phyloP scores from a whole-genome alignment of 2,329 filamentous ascomycete genomes.

The Paracamarosporium sp. region DNA sequence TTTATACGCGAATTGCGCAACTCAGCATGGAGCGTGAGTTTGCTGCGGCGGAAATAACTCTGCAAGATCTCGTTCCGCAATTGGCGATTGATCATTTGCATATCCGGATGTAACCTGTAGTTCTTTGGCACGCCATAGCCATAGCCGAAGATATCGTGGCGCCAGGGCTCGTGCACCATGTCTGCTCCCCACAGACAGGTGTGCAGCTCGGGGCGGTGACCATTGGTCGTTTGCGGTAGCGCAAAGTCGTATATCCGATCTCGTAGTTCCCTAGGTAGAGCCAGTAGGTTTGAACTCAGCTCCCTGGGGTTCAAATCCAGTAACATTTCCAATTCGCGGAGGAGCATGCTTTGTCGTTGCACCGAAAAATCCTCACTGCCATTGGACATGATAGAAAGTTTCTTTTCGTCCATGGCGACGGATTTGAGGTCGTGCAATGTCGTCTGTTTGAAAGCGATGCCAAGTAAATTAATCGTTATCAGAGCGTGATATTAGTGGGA shows the following conservation, averaged over 20 bases:
- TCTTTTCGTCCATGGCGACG: slow-evolving; percentile 22
- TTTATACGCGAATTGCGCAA: slow-evolving; percentile 37
- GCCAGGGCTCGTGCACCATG: slow-evolving; percentile 43
- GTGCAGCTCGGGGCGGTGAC: slow-evolving; percentile 36
- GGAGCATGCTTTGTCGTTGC: slow-evolving; percentile 41
- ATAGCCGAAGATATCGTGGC: slow-evolving; percentile 43
- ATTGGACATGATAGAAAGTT: slow-evolving; percentile 31
- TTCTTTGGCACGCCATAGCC: slow-evolving; percentile 28
- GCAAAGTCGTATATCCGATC: slow-evolving; percentile 35
- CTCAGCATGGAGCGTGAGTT: slow-evolving; percentile 43
- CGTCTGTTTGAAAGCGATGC: neutral
- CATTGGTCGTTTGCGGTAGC: slow-evolving; percentile 22
- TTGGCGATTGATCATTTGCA: slow-evolving; percentile 40
- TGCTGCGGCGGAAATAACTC: slow-evolving; percentile 35
- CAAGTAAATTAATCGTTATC: neutral
- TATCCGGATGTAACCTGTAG: slow-evolving; percentile 25
- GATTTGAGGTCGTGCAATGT: neutral
- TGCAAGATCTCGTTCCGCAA: slow-evolving; percentile 36
- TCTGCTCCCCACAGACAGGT: slow-evolving; percentile 44
- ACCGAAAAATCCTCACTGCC: slow-evolving; percentile 34
- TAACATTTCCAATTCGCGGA: slow-evolving; percentile 41
- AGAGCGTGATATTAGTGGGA: neutral
- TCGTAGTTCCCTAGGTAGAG: slow-evolving; percentile 38
- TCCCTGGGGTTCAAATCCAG: slow-evolving; percentile 42
- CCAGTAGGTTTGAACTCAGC: slow-evolving; percentile 38